A percentile compares a stretch with the other conserved stretches of the same genome.
These are phyloP conservation scores for Antarctomyces pellizariae DNA, from an alignment of 495 filamentous ascomycete species.

Conservation along the genomic window DNA sequence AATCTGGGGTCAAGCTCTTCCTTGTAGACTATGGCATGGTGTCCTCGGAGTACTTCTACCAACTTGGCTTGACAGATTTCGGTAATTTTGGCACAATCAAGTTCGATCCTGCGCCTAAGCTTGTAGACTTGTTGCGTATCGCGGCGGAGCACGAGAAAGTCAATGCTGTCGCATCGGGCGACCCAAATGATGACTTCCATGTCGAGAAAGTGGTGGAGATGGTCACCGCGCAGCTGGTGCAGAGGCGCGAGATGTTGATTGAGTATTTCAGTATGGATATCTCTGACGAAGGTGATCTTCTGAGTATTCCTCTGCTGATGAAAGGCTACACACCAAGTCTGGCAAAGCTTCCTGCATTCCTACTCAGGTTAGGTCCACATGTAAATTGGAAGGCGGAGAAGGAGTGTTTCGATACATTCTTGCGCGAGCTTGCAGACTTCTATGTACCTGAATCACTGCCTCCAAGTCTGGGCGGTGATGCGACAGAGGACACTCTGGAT, in stretches of 20 bases:
- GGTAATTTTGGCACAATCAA: conserved; percentile 77
- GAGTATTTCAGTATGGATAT: conserved; percentile 88
- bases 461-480: conserved; percentile 17
- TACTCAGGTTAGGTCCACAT: conserved; percentile 70
- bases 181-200: conserved; percentile 31
- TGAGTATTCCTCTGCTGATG: conserved; percentile 58
- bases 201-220: conserved; percentile 38
- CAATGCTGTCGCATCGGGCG: conserved; percentile 9
- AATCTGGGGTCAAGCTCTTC: conserved; percentile 79
- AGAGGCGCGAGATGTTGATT: conserved; percentile 59
- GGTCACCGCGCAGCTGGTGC: conserved; percentile 37
- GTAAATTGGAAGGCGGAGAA: conserved; percentile 75
- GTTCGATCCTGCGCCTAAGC: conserved; percentile 50
- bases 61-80: conserved; percentile 88
- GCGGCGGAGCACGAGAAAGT: conserved; percentile 45
- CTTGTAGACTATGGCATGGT: conserved; percentile 85
- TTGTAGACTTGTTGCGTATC: conserved; percentile 45
- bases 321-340: conserved; percentile 75
- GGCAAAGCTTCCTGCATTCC: conserved; percentile 70
- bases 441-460: conserved; percentile 79
- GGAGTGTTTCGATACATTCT: conserved; percentile 63
- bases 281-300: conserved; percentile 49
- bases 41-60: conserved; percentile 86
- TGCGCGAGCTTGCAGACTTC: conserved; percentile 73
- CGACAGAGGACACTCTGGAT: conserved; percentile 17